Base-by-base conservation (phyloP, 2,329 filamentous ascomycete species). In the Alternaria sp. region DNA sequence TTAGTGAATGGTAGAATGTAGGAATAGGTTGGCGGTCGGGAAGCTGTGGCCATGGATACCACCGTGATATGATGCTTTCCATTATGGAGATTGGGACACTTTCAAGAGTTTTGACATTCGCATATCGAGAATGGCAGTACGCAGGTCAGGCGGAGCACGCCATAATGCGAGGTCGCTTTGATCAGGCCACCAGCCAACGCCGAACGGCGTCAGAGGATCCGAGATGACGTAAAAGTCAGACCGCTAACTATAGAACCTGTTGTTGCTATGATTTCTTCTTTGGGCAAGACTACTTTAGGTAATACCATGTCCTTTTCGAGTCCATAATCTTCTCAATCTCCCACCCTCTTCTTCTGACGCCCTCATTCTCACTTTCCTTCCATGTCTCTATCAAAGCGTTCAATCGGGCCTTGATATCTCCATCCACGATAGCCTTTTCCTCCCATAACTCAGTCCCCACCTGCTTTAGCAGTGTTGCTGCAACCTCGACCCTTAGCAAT, bases 401-500 rank as follows among this genome's bases (percentile, higher is more conserved):
- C 9, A 72, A 44, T 31, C 53, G 62, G 17, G 33, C 39, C 23
- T 40, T 37, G 10, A 69, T n/a, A 2, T 33, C 52, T 7, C 41
- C 31, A 8, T 49, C 21, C 4, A 54, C 21, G 8, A 49, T 23
- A 29, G 23, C 13, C 8, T 60, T 41, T 3, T 49, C 13, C 13
- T 33, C 40, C 21, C 39, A 14, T 13, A 51, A 37, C 0, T n/a
- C n/a, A 17, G 2, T 1, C 3, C 24, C 40, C 9, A 31, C 58
- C 8, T 23, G 17, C 40, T 51, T 24, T 3, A 73, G 17, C 26
- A 75, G 51, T 7, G 49, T 31, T 0, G 50, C 62, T 6, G 73
- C 71, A 33, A 75, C 10, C n/a, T 73, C 66, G 2, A 74, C 62
- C 33, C 66, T 56, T 41, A 75, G 34, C 21, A 66, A 23, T n/a